phyloP scores from a whole-genome alignment of 2,329 filamentous ascomycete genomes.

The Colletotrichum magnum region DNA sequence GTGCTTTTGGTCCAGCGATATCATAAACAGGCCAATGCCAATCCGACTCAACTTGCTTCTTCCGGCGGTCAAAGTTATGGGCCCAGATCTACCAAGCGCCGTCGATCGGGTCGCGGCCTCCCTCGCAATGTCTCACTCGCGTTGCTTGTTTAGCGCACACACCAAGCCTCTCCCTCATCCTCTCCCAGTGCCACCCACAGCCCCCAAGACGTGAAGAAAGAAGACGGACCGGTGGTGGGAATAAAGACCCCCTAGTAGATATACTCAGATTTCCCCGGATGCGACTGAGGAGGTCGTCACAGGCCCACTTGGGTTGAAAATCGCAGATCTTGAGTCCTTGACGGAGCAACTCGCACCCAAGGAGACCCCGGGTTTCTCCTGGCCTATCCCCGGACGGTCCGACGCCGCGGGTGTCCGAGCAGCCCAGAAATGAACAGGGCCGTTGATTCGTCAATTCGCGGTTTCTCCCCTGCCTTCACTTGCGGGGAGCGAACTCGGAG shows the following conservation, averaged over 20 bases:
- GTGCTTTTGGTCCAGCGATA: too few relatives aligned
- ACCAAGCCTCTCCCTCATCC: too few relatives aligned
- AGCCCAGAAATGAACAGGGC: neutral
- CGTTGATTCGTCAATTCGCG: slow-evolving; percentile 29
- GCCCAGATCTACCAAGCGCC: too few relatives aligned
- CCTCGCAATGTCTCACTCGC: neutral
- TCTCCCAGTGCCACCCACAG: neutral
- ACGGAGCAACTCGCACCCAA: slow-evolving; percentile 10
- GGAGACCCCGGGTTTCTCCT: slow-evolving; percentile 21
- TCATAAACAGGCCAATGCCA: too few relatives aligned
- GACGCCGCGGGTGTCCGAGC: slow-evolving; percentile 29
- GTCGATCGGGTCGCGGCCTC: too few relatives aligned
- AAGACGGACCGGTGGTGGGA: neutral
- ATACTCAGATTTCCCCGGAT: slow-evolving; percentile 15
- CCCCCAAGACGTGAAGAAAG: slow-evolving; percentile 5
- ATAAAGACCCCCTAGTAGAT: slow-evolving; percentile 7
- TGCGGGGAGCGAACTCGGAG: slow-evolving; percentile 15
- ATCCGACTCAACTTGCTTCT: too few relatives aligned
- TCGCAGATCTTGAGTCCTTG: slow-evolving; percentile 19
- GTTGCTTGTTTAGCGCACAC: neutral
- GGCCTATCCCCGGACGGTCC: slow-evolving; percentile 19
- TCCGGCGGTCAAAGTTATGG: too few relatives aligned
- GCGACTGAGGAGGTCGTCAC: slow-evolving; percentile 19
- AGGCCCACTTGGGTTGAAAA: slow-evolving; percentile 11
- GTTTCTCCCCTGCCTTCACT: neutral